Evolutionary conservation across 2,329 filamentous ascomycete genomes (phyloP).

Genomic region (Arachnomyces sp.): DNA sequence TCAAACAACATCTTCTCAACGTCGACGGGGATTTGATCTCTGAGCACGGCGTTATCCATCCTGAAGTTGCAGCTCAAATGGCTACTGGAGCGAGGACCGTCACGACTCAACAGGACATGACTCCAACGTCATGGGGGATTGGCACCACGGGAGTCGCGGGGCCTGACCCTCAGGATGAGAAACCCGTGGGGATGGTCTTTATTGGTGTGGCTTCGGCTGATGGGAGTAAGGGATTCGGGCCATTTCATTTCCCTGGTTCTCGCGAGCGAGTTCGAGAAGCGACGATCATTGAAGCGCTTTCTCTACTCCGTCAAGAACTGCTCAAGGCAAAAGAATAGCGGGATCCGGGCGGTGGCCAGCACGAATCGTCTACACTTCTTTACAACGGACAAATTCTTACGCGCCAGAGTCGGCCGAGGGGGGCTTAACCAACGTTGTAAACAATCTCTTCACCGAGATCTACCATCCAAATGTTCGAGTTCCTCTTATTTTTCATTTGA

Average conservation of each 20-base stretch:
- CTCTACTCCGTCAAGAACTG: slow-evolving; percentile 6
- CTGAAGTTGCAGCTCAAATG: slow-evolving; percentile 7
- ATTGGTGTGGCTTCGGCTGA: slow-evolving; percentile 7
- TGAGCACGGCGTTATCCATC: slow-evolving; percentile 7
- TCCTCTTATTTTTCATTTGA: no score
- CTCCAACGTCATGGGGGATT: slow-evolving; percentile 6
- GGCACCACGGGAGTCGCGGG: slow-evolving; percentile 7
- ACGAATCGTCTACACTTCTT: no score
- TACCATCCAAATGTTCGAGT: no score
- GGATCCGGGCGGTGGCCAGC: not conserved
- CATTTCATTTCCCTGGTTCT: slow-evolving; percentile 5
- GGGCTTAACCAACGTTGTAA: no score
- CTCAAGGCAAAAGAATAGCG: slow-evolving; percentile 1
- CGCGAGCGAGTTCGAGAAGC: slow-evolving; percentile 6
- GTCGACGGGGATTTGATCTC: slow-evolving; percentile 6
- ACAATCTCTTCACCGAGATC: no score
- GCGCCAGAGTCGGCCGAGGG: no score
- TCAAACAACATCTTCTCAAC: slow-evolving; percentile 7
- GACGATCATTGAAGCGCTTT: slow-evolving; percentile 7
- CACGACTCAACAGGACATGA: slow-evolving; percentile 4
- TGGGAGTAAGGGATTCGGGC: slow-evolving; percentile 5
- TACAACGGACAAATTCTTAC: no score
- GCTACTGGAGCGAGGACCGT: slow-evolving; percentile 4
- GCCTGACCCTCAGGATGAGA: slow-evolving; percentile 7
- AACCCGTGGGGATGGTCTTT: slow-evolving; percentile 8